Evolutionary conservation across 2,329 filamentous ascomycete species (phyloP).

Genomic region (Thelonectria discophora): DNA sequence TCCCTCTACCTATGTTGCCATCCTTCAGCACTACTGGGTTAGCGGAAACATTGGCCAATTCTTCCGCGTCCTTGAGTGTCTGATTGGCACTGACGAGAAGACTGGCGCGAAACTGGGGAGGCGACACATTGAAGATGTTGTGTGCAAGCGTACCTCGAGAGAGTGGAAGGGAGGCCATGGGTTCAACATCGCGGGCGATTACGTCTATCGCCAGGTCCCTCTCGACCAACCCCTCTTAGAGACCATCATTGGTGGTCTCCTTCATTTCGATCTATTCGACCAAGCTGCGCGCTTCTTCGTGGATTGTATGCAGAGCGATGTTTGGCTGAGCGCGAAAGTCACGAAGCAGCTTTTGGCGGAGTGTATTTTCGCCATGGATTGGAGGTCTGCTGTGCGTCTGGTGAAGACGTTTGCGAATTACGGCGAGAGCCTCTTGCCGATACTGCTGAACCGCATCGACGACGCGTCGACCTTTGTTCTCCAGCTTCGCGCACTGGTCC

Average conservation of each 20-base stretch:
- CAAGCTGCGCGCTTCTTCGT: conserved; percentile 56
- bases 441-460: conserved; percentile 37
- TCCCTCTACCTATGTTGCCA: conserved; percentile 57
- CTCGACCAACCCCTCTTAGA: conserved; percentile 54
- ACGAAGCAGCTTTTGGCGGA: conserved; percentile 53
- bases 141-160: conserved; percentile 39
- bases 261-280: conserved; percentile 57
- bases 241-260: conserved; percentile 57
- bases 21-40: conserved; percentile 60
- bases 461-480: conserved; percentile 42
- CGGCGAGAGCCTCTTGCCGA: conserved; percentile 38
- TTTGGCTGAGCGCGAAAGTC: conserved; percentile 44
- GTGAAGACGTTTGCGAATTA: conserved; percentile 42
- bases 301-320: conserved; percentile 49
- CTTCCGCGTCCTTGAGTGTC: conserved; percentile 54
- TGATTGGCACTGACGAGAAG: conserved; percentile 54
- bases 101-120: conserved; percentile 52
- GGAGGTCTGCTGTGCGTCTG: conserved; percentile 46
- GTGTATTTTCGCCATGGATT: conserved; percentile 54
- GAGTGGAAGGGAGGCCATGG: conserved; percentile 44
- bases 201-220: conserved; percentile 52
- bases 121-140: conserved; percentile 46
- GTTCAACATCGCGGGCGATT: conserved; percentile 44
- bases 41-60: conserved; percentile 54
- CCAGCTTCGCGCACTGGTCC: conserved; percentile 47